Evolutionary conservation across 2,329 filamentous ascomycete species (phyloP).

Genomic region (Microdochium bolleyi): DNA sequence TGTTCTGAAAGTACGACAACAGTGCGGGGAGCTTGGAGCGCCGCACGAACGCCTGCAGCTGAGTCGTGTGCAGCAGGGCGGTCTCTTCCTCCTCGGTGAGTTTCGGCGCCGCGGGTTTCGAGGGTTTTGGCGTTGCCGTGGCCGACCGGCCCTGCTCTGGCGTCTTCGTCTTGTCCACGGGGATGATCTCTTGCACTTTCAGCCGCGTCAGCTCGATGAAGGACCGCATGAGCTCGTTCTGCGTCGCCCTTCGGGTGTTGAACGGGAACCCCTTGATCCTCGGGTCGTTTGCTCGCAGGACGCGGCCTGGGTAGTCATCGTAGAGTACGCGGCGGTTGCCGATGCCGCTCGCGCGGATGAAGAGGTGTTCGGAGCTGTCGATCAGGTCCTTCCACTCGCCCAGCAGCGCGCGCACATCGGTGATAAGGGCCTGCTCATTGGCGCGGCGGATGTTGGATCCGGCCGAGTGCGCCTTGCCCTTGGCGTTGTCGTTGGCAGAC

Average conservation of each 20-base stretch:
- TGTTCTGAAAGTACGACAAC: conserved; percentile 73
- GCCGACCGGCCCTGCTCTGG: conserved; percentile 26
- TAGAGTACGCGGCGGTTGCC: conserved; percentile 85
- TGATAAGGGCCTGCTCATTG: conserved; percentile 82
- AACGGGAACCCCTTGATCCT: conserved; percentile 87
- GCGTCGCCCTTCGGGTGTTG: conserved; percentile 82
- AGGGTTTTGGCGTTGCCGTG: conserved; percentile 33
- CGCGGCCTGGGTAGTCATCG: conserved; percentile 83
- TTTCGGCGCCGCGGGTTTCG: conserved; percentile 50
- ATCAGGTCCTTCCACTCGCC: conserved; percentile 80
- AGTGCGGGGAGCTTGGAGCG: conserved; percentile 85
- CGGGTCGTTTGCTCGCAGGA: conserved; percentile 70
- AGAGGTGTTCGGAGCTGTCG: conserved; percentile 76
- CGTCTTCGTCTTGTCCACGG: conserved; percentile 44
- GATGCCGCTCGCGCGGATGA: conserved; percentile 80
- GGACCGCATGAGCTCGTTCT: conserved; percentile 87
- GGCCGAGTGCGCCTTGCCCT: conserved; percentile 88
- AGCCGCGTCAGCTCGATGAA: conserved; percentile 91
- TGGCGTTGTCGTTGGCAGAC: conserved; percentile 88
- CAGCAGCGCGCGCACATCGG: conserved; percentile 79
- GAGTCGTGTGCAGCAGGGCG: conserved; percentile 74
- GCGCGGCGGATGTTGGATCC: conserved; percentile 85
- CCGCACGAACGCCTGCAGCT: conserved; percentile 80
- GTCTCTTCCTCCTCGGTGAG: conserved; percentile 77
- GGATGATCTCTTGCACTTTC: conserved; percentile 73